These are phyloP conservation scores for Anisodus tanguticus DNA, from an alignment of 257 asterid species.

Conservation along the genomic window DNA sequence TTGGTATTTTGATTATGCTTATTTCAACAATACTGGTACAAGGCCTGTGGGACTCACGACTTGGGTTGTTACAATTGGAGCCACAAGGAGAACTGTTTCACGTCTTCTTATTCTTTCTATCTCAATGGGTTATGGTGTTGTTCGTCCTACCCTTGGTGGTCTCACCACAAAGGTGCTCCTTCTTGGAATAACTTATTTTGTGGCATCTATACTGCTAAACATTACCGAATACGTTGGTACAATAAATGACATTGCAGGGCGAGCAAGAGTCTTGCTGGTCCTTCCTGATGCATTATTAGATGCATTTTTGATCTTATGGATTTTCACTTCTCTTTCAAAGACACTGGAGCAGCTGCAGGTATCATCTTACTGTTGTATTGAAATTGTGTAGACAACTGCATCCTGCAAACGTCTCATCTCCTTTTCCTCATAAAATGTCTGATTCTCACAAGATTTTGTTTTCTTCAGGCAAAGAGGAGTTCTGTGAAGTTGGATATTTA, in stretches of 20 bases:
- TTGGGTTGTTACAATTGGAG: conserved; percentile 91
- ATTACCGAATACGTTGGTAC: conserved; percentile 89
- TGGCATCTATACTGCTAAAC: conserved; percentile 86
- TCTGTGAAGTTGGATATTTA: conserved; percentile 86
- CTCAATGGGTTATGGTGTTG: conserved; percentile 98
- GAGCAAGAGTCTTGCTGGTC: conserved; percentile 78
- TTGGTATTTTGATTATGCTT: conserved; percentile 91
- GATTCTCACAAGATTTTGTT: conserved; percentile 33
- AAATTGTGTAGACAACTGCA: conserved; percentile 23
- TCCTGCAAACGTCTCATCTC: not conserved
- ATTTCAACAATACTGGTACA: conserved; percentile 80
- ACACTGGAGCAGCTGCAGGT: conserved; percentile 98
- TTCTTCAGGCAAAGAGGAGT: conserved; percentile 86
- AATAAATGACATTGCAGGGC: conserved; percentile 91
- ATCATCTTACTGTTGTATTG: conserved; percentile 29
- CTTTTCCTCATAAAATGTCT: conserved; percentile 27
- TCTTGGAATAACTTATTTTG: conserved; percentile 75
- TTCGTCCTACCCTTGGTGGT: conserved; percentile 98
- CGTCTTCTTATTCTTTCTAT: conserved; percentile 90
- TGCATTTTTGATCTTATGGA: conserved; percentile 94
- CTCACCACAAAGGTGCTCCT: conserved; percentile 89
- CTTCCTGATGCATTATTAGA: conserved; percentile 91
- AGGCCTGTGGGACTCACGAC: conserved; percentile 93
- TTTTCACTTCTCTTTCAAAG: conserved; percentile 92
- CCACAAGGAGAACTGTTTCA: conserved; percentile 74